Conservation (phyloP, 1,284 basidiomycete genomes). For the Golubevia pallescens region DNA sequence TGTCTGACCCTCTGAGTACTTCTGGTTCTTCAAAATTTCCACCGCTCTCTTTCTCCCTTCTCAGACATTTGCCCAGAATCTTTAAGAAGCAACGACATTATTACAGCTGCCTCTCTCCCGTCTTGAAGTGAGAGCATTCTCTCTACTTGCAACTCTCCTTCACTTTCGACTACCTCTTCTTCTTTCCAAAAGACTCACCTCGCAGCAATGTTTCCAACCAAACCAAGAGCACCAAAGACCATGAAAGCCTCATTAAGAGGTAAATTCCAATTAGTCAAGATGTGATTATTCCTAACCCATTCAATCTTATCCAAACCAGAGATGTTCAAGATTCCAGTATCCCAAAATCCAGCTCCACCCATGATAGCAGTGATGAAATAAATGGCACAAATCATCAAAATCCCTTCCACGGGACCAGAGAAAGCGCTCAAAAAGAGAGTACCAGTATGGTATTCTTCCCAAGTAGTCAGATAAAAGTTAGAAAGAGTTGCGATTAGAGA, state of each 20-base stretch:
- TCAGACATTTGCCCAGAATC: no score
- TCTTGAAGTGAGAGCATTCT: no score
- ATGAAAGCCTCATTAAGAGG: conserved; percentile 87
- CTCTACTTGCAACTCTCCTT: no score
- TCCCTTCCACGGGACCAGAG: conserved; percentile 95
- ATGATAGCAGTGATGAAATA: conserved; percentile 74
- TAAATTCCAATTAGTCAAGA: conserved; percentile 69
- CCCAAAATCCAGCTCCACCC: conserved; percentile 76
- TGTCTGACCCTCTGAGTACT: no score
- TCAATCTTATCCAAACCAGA: conserved; percentile 70
- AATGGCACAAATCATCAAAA: conserved; percentile 81
- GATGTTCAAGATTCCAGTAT: conserved; percentile 74
- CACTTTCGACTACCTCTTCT: not conserved
- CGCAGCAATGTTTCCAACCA: conserved; percentile 81
- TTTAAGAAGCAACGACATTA: no score
- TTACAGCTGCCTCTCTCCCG: no score
- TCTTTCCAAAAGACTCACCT: conserved; percentile 66
- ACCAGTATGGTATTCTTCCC: conserved; percentile 97
- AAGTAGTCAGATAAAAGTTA: conserved; percentile 93
- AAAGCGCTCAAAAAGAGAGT: conserved; percentile 72
- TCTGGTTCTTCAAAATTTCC: no score
- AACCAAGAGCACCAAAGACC: conserved; percentile 76
- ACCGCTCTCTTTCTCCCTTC: no score
- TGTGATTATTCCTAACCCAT: conserved; percentile 50
- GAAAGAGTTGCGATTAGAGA: conserved; percentile 84